These are phyloP conservation scores for Fagus sylvatica DNA, from an alignment of 306 rosid genomes.

Conservation along the genomic window DNA sequence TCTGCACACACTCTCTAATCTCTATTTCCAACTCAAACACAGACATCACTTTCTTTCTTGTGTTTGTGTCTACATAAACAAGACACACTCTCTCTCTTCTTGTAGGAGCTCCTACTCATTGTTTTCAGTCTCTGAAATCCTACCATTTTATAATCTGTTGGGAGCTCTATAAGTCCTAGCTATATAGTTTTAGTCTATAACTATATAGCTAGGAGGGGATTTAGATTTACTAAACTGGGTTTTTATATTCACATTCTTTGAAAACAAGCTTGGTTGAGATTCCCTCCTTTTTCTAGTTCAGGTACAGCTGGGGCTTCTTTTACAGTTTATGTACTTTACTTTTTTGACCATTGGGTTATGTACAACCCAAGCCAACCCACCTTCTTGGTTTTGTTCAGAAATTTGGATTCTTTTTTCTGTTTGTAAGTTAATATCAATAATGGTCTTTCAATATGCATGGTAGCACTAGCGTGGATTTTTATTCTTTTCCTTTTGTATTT, in stretches of 20 bases:
- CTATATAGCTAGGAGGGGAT: neutral
- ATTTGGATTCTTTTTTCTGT: neutral
- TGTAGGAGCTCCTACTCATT: too few relatives aligned
- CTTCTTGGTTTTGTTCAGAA: neutral
- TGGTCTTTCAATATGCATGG: neutral
- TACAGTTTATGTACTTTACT: neutral
- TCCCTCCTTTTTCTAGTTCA: conserved; percentile 23
- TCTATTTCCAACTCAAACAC: too few relatives aligned
- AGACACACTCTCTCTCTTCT: too few relatives aligned
- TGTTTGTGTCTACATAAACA: too few relatives aligned
- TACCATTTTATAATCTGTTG: neutral
- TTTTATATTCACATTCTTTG: conserved; percentile 5
- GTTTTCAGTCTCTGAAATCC: too few relatives aligned
- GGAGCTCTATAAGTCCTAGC: neutral
- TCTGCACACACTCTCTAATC: too few relatives aligned
- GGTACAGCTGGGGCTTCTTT: conserved; percentile 13
- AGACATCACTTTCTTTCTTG: too few relatives aligned
- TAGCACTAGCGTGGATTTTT: neutral
- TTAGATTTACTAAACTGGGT: conserved; percentile 3
- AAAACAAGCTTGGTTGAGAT: conserved; percentile 1
- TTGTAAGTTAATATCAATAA: neutral
- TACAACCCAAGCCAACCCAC: too few relatives aligned
- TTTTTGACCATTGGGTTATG: neutral
- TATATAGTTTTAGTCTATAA: too few relatives aligned
- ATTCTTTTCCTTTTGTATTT: neutral